A percentile compares a stretch with the other conserved stretches of the same genome.
These are phyloP conservation scores for Metschnikowia cerradonensis DNA, from an alignment of 805 yeast species.

Conservation along the genomic window DNA sequence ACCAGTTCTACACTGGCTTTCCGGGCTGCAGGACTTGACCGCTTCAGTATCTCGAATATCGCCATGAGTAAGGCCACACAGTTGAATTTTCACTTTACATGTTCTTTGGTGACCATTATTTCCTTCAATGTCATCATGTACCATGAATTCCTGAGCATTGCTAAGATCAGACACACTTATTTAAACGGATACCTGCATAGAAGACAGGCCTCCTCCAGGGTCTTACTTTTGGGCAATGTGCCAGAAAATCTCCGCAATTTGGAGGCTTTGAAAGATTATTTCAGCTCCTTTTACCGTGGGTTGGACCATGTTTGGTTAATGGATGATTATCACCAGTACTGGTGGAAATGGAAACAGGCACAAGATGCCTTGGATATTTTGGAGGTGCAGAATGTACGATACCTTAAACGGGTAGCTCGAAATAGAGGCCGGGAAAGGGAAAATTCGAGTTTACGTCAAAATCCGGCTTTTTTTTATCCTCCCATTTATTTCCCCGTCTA, in stretches of 20 bases:
- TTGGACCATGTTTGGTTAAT: constrained; percentile 60
- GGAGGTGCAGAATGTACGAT: constrained; percentile 19
- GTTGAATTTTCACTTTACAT: constrained; percentile 59
- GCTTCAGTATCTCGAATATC: constrained; percentile 67
- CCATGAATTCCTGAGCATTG: constrained; percentile 52
- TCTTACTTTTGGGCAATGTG: constrained; percentile 44
- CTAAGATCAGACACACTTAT: constrained; percentile 44
- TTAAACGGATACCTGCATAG: constrained; percentile 27
- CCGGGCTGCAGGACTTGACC: constrained; percentile 54
- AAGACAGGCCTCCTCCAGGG: constrained; percentile 24
- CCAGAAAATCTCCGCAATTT: constrained; percentile 31
- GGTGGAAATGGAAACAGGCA: constrained; percentile 20
- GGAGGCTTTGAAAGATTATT: constrained; percentile 23
- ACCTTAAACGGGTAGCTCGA: not conserved
- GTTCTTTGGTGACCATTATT: constrained; percentile 51
- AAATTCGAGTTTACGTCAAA: not conserved
- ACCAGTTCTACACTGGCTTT: constrained; percentile 31
- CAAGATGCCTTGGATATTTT: constrained; percentile 24
- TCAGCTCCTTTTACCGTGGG: constrained; percentile 48
- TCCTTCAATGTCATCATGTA: constrained; percentile 55
- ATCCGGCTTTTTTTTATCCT: constrained; percentile 26
- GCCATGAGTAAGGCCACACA: constrained; percentile 47
- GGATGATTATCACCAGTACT: constrained; percentile 23
- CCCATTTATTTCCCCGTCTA: constrained; percentile 25
- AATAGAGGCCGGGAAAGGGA: not conserved